These are phyloP conservation scores for Gremmenia infestans DNA, from an alignment of 2,329 filamentous ascomycete genomes.

Conservation along the genomic window DNA sequence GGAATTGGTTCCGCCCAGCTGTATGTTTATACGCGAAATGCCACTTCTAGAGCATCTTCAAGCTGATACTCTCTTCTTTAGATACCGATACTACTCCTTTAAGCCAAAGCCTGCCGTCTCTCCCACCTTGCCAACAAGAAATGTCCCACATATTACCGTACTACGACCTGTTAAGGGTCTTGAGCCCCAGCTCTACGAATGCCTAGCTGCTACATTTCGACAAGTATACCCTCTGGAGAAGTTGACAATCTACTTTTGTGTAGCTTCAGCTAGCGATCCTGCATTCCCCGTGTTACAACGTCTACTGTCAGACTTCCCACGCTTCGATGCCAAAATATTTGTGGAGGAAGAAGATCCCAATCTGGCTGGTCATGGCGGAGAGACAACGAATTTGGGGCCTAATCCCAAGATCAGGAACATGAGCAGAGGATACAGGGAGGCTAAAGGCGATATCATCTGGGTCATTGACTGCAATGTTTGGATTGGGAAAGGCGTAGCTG, in stretches of 20 bases:
- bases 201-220: slow-evolving; percentile 77
- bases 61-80: slow-evolving; percentile 23
- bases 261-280: slow-evolving; percentile 69
- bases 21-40: slow-evolving; percentile 33
- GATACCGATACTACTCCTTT: slow-evolving; percentile 50
- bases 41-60: neutral
- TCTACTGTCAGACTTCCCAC: slow-evolving; percentile 68
- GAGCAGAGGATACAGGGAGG: slow-evolving; percentile 86
- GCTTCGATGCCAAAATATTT: slow-evolving; percentile 65
- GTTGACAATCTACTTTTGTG: slow-evolving; percentile 76
- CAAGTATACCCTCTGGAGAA: slow-evolving; percentile 76
- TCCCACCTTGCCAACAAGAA: slow-evolving; percentile 42
- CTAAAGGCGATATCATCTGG: slow-evolving; percentile 85
- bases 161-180: slow-evolving; percentile 92
- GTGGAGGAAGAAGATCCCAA: slow-evolving; percentile 78
- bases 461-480: slow-evolving; percentile 96
- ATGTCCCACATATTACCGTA: slow-evolving; percentile 78
- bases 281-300: slow-evolving; percentile 69
- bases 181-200: slow-evolving; percentile 87
- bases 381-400: slow-evolving; percentile 65
- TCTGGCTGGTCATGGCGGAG: slow-evolving; percentile 50
- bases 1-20: slow-evolving; percentile 51
- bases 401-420: slow-evolving; percentile 99
- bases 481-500: slow-evolving; percentile 73
- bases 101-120: slow-evolving; percentile 47